Evolutionary conservation across 106 monocot genomes (phyloP), one percentile per base, ranked within the genome.

Genomic region (Allium sativum): DNA sequence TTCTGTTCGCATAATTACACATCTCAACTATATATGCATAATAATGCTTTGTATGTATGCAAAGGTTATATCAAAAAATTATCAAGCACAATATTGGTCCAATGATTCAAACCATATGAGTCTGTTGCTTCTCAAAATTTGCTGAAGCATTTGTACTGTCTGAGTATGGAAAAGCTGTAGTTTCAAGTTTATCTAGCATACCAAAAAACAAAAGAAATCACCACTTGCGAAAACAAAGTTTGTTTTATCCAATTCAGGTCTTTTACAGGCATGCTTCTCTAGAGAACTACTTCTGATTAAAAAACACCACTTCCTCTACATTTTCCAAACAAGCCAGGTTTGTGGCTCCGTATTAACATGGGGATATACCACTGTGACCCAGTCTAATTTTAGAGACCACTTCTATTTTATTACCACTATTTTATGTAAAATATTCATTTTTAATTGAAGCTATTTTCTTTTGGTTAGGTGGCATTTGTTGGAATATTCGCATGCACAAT

Each of bases 31-130:
- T n/a, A n/a, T n/a, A n/a, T n/a, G n/a, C n/a, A n/a, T n/a, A n/a
- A n/a, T n/a, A n/a, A 21, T 12, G 56, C 15, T 44, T 10, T 17
- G 4, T 68, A 8, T 67, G 21, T 31, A 42, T 6, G 20, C 61
- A 50, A 59, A 82, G 82, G 71, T 82, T 66, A 72, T 68, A 1
- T 83, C 83, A n/a, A 75, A 45, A 42, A 83, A 78, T 22, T 78
- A 73, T 69, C 83, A 83, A 76, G 69, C 53, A 16, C 83, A 83
- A 56, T 83, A 83, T 52, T 79, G 78, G 83, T 68, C 75, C 48
- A 52, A 74, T 56, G 16, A 12, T 46, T 74, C 73, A 60, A 70
- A 40, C 77, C 64, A 48, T 66, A 77, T 48, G 63, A 15, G 17
- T 77, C 47, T 64, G 7, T 77, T 70, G 52, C 81, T 50, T 60